Percentiles rank a stretch among this genome's conserved stretches.
These are phyloP conservation scores for Blastomyces parvus DNA, from an alignment of 2,329 filamentous ascomycete species.

Conservation along the genomic window DNA sequence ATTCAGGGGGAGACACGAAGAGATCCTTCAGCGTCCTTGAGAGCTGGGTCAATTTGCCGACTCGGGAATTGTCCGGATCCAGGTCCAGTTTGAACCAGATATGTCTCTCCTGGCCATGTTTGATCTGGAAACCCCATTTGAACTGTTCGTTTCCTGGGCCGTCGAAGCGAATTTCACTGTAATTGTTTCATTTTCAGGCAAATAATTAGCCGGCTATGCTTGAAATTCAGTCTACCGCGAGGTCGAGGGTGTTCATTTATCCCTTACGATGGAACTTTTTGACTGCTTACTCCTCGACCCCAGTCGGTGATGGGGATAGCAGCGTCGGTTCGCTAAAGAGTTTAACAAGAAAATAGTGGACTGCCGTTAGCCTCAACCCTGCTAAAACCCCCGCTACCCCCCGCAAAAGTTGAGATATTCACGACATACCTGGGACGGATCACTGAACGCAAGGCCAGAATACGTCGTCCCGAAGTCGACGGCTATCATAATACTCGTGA, in stretches of 20 bases:
- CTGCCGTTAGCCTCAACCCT: background rate
- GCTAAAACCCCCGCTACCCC: no score
- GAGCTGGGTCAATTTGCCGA: constrained; percentile 5
- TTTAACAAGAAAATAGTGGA: background rate
- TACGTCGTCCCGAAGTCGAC: constrained; percentile 8
- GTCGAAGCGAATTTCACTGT: constrained; percentile 6
- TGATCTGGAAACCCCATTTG: constrained; percentile 8
- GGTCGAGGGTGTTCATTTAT: background rate
- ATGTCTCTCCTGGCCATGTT: constrained; percentile 6
- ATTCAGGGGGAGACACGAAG: constrained; percentile 7
- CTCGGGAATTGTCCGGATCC: constrained; percentile 4
- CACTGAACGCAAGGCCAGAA: constrained; percentile 6
- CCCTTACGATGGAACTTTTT: constrained; percentile 9
- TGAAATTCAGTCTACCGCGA: no score
- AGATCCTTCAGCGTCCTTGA: constrained; percentile 6
- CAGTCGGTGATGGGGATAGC: constrained; percentile 7
- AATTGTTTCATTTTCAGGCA: background rate
- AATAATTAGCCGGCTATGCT: background rate
- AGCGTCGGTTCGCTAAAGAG: background rate
- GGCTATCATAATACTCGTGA: constrained; percentile 7
- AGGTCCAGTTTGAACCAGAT: constrained; percentile 8
- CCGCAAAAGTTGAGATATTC: background rate
- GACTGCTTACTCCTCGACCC: constrained; percentile 7
- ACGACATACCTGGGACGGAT: constrained; percentile 6
- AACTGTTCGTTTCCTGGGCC: constrained; percentile 5